These are phyloP conservation scores for Colletotrichum liriopes DNA, from an alignment of 2,329 filamentous ascomycete species.

Conservation along the genomic window DNA sequence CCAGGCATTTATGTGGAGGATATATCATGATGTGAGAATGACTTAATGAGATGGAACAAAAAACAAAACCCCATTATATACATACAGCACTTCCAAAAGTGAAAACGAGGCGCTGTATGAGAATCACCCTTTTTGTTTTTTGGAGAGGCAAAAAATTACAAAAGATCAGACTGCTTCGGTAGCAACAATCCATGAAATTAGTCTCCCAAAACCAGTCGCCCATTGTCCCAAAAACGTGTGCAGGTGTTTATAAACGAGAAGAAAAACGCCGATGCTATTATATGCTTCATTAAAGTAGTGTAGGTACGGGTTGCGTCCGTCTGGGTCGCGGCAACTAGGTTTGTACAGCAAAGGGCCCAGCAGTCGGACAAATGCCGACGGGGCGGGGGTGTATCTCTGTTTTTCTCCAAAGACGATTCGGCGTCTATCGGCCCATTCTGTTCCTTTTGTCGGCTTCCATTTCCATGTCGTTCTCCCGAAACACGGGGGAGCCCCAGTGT, in stretches of 20 bases:
- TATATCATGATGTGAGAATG: conserved; percentile 43
- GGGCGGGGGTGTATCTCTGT: background rate
- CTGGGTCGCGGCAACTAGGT: background rate
- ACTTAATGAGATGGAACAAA: conserved; percentile 41
- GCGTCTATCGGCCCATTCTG: background rate
- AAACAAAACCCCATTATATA: conserved; percentile 3
- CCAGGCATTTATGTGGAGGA: conserved; percentile 21
- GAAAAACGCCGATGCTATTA: background rate
- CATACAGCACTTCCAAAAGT: conserved; percentile 22
- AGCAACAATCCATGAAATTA: conserved; percentile 4
- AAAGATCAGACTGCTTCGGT: conserved; percentile 7
- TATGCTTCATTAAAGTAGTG: background rate
- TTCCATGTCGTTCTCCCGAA: background rate
- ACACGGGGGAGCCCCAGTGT: background rate
- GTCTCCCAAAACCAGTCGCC: background rate
- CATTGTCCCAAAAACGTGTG: background rate
- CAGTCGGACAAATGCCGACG: background rate
- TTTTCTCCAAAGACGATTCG: background rate
- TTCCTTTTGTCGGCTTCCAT: background rate
- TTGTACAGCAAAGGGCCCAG: background rate
- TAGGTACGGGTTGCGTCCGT: background rate
- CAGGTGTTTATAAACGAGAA: background rate
- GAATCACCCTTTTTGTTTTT: background rate
- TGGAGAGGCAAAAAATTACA: conserved; percentile 9
- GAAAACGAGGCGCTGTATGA: conserved; percentile 8